Conservation (phyloP, 2,329 filamentous ascomycete species). For the Fusarium subglutinans region DNA sequence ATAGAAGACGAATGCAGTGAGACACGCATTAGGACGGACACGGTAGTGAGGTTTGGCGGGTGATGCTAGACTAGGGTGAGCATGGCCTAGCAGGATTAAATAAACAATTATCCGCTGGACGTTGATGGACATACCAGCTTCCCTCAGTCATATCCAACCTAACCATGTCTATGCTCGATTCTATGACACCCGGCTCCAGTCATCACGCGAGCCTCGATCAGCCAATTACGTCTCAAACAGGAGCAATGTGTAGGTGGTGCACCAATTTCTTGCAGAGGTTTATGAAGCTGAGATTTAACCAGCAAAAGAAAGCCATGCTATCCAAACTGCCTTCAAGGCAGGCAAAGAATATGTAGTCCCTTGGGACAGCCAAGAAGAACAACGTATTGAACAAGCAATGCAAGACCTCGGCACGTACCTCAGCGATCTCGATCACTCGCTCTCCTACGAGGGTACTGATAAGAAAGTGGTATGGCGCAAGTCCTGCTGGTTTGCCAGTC, state of each 20-base stretch:
- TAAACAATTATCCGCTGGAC: not conserved
- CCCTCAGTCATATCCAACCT: not conserved
- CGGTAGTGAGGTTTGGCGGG: not conserved
- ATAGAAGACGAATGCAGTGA: not conserved
- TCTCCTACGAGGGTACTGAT: slow-evolving; percentile 18
- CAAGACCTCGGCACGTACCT: slow-evolving; percentile 2
- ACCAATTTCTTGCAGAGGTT: rapidly evolving
- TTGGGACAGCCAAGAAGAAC: slow-evolving; percentile 4
- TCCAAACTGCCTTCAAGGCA: not conserved
- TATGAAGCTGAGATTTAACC: rapidly evolving
- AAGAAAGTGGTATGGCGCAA: slow-evolving; percentile 21
- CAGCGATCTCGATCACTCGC: not conserved
- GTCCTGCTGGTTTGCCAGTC: slow-evolving; percentile 18
- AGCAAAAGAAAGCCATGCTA: not conserved
- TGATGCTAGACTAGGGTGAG: not conserved
- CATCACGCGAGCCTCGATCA: not conserved
- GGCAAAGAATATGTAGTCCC: slow-evolving; percentile 12
- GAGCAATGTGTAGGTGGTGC: not conserved
- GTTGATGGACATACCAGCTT: not conserved
- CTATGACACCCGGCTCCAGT: not conserved
- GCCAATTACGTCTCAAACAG: not conserved
- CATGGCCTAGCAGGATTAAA: not conserved
- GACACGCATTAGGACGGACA: not conserved
- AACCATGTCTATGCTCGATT: not conserved
- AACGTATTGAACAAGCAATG: slow-evolving; percentile 7